Evolutionary conservation across 257 asterid species (phyloP), one percentile per base, ranked within the genome.

Genomic region (Solanum piurae): DNA sequence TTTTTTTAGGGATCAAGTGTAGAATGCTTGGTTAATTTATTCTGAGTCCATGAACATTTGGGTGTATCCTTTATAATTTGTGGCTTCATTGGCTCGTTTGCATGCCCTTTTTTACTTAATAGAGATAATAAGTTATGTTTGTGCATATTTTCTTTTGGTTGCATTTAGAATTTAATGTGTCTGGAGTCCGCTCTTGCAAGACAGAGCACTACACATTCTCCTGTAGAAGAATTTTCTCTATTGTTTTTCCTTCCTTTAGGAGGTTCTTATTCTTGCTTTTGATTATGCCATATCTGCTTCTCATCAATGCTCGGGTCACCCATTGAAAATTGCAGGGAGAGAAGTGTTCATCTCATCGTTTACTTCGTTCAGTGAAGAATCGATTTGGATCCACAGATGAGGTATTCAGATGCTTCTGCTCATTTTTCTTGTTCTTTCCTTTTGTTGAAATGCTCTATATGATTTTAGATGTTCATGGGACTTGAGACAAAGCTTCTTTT

Each of bases 321-420:
- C 68, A 77, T 83, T 87, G 60, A 90, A 86, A 87, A 80, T 94
- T 89, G 86, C 93, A 97, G 99, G 99, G 98, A 88, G 99, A 97
- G 91, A 97, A 94, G 89, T 90, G 46, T 87, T 95, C 98, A 89
- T 92, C 98, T 36, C 98, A 97, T 93, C 92, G 99, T 74, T 88
- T 97, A 89, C 98, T 97, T 89, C 93, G 99, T 73, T 91, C 99
- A 27, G 96, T 94, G 90, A 95, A 95, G 93, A 97, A 97, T 89
- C 94, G 99, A 34, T 97, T 93, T 93, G 99, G 99, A 89, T 94
- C 99, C 92, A 93, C 99, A 10, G 99, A 97, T 91, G 99, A 95
- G 98, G 99, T 94, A 93, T 85, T 40, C 86, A 69, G 75, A 87
- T 84, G 64, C 88, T 86, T 83, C 29, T 74, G 31, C 37, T 18